Percentiles rank a stretch among this genome's conserved stretches.
Evolutionary conservation across 768 basidiomycete genomes (phyloP).

Genomic region (Termitomyces sp.): DNA sequence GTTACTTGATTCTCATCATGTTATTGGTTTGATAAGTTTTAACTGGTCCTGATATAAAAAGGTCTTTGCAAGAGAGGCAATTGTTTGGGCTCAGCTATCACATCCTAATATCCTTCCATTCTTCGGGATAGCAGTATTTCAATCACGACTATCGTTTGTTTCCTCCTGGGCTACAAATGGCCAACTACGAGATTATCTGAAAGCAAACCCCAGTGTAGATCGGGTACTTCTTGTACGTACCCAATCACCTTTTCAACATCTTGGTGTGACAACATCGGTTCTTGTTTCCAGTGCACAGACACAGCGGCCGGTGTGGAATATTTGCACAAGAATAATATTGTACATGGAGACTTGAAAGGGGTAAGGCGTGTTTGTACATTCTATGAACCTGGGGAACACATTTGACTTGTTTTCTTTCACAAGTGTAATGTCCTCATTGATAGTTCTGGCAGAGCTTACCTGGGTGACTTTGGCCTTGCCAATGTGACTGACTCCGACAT

Average conservation of each 20-base stretch:
- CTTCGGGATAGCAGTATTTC: constrained; percentile 25
- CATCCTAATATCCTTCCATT: constrained; percentile 24
- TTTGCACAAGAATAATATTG: constrained; percentile 8
- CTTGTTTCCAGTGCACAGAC: constrained; percentile 17
- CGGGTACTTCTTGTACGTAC: constrained; percentile 30
- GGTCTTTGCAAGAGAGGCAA: constrained; percentile 16
- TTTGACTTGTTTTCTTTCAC: background rate
- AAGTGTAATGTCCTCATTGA: constrained; percentile 27
- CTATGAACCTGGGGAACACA: no score
- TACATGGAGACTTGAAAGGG: background rate
- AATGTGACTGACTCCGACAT: constrained; percentile 21
- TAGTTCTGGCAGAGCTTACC: constrained; percentile 20
- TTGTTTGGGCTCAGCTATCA: constrained; percentile 28
- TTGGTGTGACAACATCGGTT: no score
- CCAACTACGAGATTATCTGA: constrained; percentile 30
- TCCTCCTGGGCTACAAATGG: constrained; percentile 23
- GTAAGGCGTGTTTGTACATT: background rate
- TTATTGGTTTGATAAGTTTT: background rate
- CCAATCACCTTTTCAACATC: no score
- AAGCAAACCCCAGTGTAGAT: constrained; percentile 19
- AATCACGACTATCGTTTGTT: constrained; percentile 27
- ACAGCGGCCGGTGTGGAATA: constrained; percentile 21
- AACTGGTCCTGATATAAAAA: background rate
- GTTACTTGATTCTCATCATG: background rate
- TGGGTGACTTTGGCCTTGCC: constrained; percentile 29